Base-by-base conservation (phyloP, 176 grass and related monocot species). In the Lolium perenne region DNA sequence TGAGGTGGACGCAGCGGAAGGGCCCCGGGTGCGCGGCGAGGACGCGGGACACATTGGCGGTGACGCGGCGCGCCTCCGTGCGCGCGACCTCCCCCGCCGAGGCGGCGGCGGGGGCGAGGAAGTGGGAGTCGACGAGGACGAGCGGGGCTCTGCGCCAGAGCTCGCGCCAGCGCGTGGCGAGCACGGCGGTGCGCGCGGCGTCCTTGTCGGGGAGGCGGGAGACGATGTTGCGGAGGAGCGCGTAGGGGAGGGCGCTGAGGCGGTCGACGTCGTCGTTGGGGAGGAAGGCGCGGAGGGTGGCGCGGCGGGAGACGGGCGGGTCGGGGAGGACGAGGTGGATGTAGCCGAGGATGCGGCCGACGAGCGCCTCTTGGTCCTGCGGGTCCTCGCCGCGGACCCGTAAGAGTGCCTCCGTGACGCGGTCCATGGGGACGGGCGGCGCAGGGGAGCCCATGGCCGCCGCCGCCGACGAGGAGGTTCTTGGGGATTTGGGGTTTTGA, bases 161-260 rank as follows among this genome's bases (percentile, higher is more conserved):
- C 0, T 58, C 58, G 16, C 83, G 83, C 83, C 83, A 77, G 43
- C 72, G 83, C 57, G 5, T 35, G 32, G 32, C 32, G 32, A 35
- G 32, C 32, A 35, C 32, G 32, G 32, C 32, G 32, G 32, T 35
- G 32, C 32, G 32, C 32, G 32, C 32, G 32, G 32, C 32, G 32
- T 35, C 32, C 32, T 35, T 35, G 32, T 35, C 32, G 2, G 32
- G 32, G 32, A 35, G 32, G 32, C 32, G 32, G 32, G 32, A 35
- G 32, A 35, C 32, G 32, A 35, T 35, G 32, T 35, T 3, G 32
- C 32, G 32, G 32, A 35, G 32, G 32, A 35, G 32, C 32, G 32
- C 32, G 32, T 35, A 35, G 32, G 32, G 32, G 32, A 35, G 32
- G 2, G 32, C 32, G 32, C 32, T 35, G 32, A 35, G 1, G 32